These are phyloP conservation scores for Neopestalotiopsis sp. DNA, from an alignment of 2,329 filamentous ascomycete species.

Conservation along the genomic window DNA sequence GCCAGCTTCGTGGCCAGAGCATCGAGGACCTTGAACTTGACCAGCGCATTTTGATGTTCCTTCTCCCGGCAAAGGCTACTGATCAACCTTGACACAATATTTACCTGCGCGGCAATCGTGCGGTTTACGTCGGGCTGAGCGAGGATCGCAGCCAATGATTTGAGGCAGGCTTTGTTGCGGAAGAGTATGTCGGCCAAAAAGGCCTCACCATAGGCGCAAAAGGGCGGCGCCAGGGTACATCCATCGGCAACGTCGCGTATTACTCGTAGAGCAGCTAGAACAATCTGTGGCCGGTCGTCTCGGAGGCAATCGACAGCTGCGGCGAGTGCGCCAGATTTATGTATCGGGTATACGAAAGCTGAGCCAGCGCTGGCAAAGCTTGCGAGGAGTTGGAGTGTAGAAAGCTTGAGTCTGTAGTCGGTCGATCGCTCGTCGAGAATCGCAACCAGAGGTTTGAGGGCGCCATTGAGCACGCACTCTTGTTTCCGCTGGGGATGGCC, in stretches of 20 bases:
- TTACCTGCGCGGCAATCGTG: conserved; percentile 65
- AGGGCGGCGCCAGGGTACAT: conserved; percentile 58
- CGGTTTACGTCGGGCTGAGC: conserved; percentile 57
- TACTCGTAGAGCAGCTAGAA: conserved; percentile 75
- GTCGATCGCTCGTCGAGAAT: conserved; percentile 44
- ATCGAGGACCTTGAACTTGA: conserved; percentile 77
- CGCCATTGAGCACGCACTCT: conserved; percentile 72
- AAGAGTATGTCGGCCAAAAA: conserved; percentile 71
- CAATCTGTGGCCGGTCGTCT: conserved; percentile 67
- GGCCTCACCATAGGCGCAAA: conserved; percentile 51
- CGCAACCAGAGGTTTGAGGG: conserved; percentile 63
- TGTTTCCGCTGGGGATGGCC: conserved; percentile 90
- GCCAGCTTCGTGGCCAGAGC: conserved; percentile 76
- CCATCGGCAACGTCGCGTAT: conserved; percentile 75
- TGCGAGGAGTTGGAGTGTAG: conserved; percentile 83
- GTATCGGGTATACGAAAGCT: conserved; percentile 75
- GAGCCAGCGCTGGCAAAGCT: conserved; percentile 86
- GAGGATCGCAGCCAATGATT: conserved; percentile 69
- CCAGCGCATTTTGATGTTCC: conserved; percentile 71
- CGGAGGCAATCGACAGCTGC: conserved; percentile 71
- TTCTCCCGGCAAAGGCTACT: conserved; percentile 69
- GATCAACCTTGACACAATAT: conserved; percentile 62
- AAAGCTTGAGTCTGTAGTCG: conserved; percentile 68
- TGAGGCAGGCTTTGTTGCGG: conserved; percentile 57
- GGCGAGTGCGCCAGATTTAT: conserved; percentile 70